A percentile compares a stretch with the other conserved stretches of the same genome.
Conservation (phyloP, 2,329 filamentous ascomycete species). For the Scytalidium sp. region DNA sequence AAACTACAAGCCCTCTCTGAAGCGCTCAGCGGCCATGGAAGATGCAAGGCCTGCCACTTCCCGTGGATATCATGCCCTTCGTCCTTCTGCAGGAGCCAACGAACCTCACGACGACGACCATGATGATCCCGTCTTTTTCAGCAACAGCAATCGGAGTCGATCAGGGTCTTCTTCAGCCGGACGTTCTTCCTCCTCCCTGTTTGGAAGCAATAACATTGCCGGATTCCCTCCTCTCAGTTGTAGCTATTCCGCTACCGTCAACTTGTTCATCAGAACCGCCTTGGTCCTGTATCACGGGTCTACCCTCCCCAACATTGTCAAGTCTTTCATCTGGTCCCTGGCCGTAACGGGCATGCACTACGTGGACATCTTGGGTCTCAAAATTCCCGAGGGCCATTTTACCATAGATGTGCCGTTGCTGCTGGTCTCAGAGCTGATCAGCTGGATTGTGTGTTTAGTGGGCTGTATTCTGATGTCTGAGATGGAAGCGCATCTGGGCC, state of each 20-base stretch:
- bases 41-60: background rate
- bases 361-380: constrained; percentile 25
- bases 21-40: background rate
- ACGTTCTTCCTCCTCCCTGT: background rate
- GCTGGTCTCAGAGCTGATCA: constrained; percentile 27
- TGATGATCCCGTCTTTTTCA: background rate
- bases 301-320: constrained; percentile 10
- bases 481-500: constrained; percentile 29
- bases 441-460: constrained; percentile 30
- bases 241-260: background rate
- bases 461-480: constrained; percentile 29
- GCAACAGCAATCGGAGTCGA: background rate
- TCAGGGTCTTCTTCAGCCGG: background rate
- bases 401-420: constrained; percentile 23
- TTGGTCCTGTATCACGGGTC: background rate
- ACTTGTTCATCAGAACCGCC: background rate
- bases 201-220: background rate
- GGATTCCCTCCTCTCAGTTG: background rate
- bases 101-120: background rate
- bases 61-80: background rate
- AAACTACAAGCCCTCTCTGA: no score
- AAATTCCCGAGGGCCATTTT: constrained; percentile 27
- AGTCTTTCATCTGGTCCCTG: constrained; percentile 30
- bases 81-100: background rate
- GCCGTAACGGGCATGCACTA: constrained; percentile 33